Evolutionary conservation across 441 rosid genomes (phyloP).

Genomic region (Theobroma grandiflorum): DNA sequence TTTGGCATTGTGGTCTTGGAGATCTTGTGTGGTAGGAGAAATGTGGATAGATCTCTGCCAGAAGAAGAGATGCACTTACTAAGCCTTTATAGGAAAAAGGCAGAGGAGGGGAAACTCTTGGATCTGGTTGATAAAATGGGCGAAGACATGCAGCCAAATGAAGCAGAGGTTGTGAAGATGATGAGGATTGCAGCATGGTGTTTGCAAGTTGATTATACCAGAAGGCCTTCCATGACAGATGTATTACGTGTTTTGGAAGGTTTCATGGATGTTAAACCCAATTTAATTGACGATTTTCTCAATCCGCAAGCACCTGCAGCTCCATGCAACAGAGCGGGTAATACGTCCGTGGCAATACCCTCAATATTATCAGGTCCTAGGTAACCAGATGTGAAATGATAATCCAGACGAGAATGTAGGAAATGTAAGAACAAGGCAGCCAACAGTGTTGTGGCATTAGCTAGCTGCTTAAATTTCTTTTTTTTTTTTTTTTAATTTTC

Average conservation of each 20-base stretch:
- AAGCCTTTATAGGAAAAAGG: background rate
- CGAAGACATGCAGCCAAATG: background rate
- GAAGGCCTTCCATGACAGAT: background rate
- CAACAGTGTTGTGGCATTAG: no score
- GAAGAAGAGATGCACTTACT: conserved; percentile 15
- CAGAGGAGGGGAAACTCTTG: background rate
- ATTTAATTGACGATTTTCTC: background rate
- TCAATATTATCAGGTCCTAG: conserved; percentile 20
- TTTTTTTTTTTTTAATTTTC: no score
- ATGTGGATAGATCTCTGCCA: conserved; percentile 24
- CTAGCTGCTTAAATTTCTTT: no score
- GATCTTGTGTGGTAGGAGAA: conserved; percentile 34
- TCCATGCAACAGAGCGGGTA: background rate
- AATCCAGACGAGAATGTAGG: background rate
- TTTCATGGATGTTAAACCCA: background rate
- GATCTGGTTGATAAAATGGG: background rate
- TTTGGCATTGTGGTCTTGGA: conserved; percentile 42
- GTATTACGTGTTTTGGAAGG: background rate
- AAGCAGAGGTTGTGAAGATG: background rate
- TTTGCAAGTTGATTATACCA: background rate
- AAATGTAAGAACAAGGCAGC: no score
- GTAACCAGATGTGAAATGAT: background rate
- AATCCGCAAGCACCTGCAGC: background rate
- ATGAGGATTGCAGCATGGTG: conserved; percentile 19
- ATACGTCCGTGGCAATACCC: background rate